These are phyloP conservation scores for Solanum okadae DNA, from an alignment of 257 asterid genomes.

Conservation along the genomic window DNA sequence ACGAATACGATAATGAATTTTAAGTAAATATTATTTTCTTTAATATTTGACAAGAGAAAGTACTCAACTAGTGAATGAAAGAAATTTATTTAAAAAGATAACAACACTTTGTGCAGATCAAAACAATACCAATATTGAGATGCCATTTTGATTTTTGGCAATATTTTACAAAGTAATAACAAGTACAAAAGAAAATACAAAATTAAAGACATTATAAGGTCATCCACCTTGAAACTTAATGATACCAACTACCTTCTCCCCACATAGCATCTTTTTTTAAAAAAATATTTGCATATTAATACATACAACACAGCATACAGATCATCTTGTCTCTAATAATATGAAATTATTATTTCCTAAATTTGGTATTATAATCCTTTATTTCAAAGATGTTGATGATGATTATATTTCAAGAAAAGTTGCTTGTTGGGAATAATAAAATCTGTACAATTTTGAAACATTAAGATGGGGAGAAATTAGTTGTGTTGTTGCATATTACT, in stretches of 20 bases:
- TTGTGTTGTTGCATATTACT: background rate
- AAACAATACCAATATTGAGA: background rate
- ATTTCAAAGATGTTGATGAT: background rate
- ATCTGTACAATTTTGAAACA: background rate
- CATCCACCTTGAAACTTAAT: background rate
- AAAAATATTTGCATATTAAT: background rate
- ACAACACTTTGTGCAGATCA: background rate
- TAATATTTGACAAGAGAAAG: background rate
- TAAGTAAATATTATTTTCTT: background rate
- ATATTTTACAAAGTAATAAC: constrained; percentile 6
- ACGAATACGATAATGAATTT: too few relatives aligned
- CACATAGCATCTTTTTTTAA: background rate
- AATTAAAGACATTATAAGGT: background rate
- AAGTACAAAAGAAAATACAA: background rate
- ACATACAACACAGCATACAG: background rate
- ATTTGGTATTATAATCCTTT: background rate
- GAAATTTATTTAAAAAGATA: background rate
- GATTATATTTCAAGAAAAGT: background rate
- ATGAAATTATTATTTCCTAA: background rate
- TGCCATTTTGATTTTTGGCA: background rate
- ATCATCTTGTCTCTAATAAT: background rate
- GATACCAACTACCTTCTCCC: background rate
- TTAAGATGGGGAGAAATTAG: background rate
- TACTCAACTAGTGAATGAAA: too few relatives aligned
- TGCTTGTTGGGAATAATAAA: background rate